Conservation (phyloP, 306 rosid genomes). For the Lablab purpureus region DNA sequence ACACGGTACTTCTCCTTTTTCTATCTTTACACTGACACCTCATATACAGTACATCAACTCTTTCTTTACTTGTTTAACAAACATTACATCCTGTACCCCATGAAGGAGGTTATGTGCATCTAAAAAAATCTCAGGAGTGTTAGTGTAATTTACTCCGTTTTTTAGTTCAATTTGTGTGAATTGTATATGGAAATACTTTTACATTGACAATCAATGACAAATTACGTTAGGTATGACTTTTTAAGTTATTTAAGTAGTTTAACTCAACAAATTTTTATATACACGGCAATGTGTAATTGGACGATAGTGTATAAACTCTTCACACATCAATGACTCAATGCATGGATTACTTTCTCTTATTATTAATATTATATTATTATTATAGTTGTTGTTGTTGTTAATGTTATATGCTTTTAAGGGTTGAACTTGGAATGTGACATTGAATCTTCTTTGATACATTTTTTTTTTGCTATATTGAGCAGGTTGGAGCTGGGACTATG, state of each 20-base stretch:
- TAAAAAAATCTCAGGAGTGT: no score
- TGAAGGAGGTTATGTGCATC: no score
- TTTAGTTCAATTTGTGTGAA: background rate
- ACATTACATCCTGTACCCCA: no score
- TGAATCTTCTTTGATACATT: conserved; percentile 30
- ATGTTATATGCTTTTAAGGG: background rate
- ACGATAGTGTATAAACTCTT: background rate
- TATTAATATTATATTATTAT: background rate
- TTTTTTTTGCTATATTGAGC: conserved; percentile 41
- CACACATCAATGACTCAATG: background rate
- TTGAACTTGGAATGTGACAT: background rate
- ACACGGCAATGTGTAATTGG: background rate
- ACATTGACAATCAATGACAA: background rate
- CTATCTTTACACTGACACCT: no score
- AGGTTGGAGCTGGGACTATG: conserved; percentile 99
- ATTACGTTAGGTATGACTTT: background rate
- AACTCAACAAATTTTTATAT: background rate
- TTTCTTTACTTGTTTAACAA: no score
- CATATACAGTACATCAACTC: no score
- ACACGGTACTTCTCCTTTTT: no score
- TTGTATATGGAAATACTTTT: background rate
- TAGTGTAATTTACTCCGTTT: background rate
- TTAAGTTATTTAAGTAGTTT: background rate
- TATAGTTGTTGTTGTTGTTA: no score
- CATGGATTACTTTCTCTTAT: background rate